Base-by-base conservation (phyloP, 1,139 yeast species). In the Suhomyces yuchorum region DNA sequence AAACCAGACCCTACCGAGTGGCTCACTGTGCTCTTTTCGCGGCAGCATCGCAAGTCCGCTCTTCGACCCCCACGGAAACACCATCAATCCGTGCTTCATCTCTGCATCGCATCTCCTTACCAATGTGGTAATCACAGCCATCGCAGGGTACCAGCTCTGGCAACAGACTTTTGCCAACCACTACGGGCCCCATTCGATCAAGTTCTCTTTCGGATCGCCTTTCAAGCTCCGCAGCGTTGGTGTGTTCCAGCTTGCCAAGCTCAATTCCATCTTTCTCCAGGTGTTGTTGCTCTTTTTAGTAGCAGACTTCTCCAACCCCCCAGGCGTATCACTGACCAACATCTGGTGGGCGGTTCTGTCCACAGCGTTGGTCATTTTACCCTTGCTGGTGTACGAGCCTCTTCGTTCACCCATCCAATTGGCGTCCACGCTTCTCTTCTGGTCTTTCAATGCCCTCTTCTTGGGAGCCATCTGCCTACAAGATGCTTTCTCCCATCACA, bases 351-450 rank as follows among this genome's bases (percentile, higher is more conserved):
- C 42, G 9, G 32, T 30, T 9, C 15, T 44, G 15, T 33, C 55
- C 0, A 37, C 39, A 4, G 28, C 30, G 1, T 23, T 24, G 7
- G 51, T 67, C 4, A 53, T 73, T 3, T 45, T 67, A 2, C 80
- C 80, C 0, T 57, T 76, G 19, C 80, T 76, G 50, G 12, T 62
- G 2, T 50, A 73, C 12, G 81, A 77, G 54, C 58, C 67, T 6
- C 56, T 64, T 9, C 60, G 64, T 19, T 56, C 63, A 4, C 59
- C 68, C 8, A 60, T 69, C 8, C 75, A 75, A 14, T 56, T 62
- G 18, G 73, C 67, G 3, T 58, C 70, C 1, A 53, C 74, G 23
- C 55, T 75, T 12, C 50, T 67, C 15, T 77, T 62, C 52, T 77
- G 81, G 81, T 71, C 75, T 1, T 24, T 60, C 7, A 59, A 65